Evolutionary conservation across 345 rosid genomes (phyloP).

Genomic region (Limnanthes douglasii): DNA sequence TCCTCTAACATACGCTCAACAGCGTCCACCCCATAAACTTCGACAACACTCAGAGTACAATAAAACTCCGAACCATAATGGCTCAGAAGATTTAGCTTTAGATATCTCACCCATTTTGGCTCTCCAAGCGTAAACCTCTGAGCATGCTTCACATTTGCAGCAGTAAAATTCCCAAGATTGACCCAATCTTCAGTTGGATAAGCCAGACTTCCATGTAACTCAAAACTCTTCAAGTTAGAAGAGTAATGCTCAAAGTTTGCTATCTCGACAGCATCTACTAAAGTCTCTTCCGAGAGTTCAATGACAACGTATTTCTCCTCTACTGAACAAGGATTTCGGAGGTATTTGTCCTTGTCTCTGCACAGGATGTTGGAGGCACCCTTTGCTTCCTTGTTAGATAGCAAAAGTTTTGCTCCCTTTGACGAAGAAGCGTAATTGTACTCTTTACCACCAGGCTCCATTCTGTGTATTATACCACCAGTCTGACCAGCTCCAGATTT

Average conservation of each 20-base stretch:
- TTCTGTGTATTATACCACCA: constrained; percentile 52
- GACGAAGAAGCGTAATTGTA: constrained; percentile 86
- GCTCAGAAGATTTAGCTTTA: constrained; percentile 54
- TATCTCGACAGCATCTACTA: constrained; percentile 64
- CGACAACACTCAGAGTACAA: constrained; percentile 72
- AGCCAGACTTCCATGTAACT: constrained; percentile 69
- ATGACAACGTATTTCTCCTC: constrained; percentile 74
- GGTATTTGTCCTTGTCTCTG: constrained; percentile 83
- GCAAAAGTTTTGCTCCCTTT: constrained; percentile 81
- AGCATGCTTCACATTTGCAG: constrained; percentile 60
- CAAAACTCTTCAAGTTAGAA: constrained; percentile 73
- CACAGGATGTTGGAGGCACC: constrained; percentile 69
- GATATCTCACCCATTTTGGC: constrained; percentile 79
- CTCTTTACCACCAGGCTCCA: constrained; percentile 87
- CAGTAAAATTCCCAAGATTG: constrained; percentile 76
- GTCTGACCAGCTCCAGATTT: constrained; percentile 46
- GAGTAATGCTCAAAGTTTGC: constrained; percentile 95
- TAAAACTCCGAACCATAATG: constrained; percentile 91
- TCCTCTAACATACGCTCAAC: constrained; percentile 93
- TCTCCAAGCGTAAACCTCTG: constrained; percentile 57
- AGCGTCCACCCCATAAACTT: constrained; percentile 92
- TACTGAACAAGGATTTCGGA: constrained; percentile 84
- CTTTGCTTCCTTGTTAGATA: constrained; percentile 83
- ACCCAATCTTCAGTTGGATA: constrained; percentile 85
- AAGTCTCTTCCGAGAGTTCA: constrained; percentile 92